Conservation (phyloP, 495 filamentous ascomycete genomes). For the Penicillium coprophilum region DNA sequence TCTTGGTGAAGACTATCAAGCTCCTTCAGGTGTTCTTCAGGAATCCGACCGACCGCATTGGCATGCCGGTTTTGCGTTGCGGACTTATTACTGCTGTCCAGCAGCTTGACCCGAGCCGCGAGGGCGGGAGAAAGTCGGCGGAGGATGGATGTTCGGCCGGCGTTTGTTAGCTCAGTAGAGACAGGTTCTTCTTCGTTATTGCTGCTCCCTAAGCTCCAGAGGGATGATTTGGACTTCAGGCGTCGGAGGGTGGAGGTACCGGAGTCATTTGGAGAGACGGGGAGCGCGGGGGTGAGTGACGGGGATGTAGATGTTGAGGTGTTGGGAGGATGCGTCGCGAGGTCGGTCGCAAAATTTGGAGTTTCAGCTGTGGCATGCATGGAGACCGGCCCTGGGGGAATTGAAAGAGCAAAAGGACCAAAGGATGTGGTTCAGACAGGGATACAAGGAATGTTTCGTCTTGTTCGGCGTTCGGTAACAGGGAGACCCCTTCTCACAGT, state of each 20-base stretch:
- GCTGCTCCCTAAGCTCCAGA: slow-evolving; percentile 43
- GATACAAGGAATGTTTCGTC: slow-evolving; percentile 36
- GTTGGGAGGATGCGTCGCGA: slow-evolving; percentile 28
- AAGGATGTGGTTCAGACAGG: slow-evolving; percentile 24
- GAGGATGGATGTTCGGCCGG: slow-evolving; percentile 38
- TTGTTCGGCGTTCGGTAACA: slow-evolving; percentile 18
- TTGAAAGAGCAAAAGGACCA: slow-evolving; percentile 15
- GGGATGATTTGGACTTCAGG: slow-evolving; percentile 45
- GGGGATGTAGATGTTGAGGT: slow-evolving; percentile 30
- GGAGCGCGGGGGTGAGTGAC: slow-evolving; percentile 31
- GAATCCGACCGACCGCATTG: slow-evolving; percentile 66
- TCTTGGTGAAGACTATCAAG: slow-evolving; percentile 63
- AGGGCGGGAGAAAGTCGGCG: slow-evolving; percentile 64
- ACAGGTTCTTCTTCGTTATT: slow-evolving; percentile 35
- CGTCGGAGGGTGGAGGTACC: slow-evolving; percentile 35
- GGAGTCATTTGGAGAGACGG: slow-evolving; percentile 37
- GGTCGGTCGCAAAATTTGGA: slow-evolving; percentile 34
- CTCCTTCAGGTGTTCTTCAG: slow-evolving; percentile 68
- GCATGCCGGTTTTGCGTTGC: slow-evolving; percentile 36
- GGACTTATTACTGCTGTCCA: slow-evolving; percentile 59
- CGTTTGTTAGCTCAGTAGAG: slow-evolving; percentile 21
- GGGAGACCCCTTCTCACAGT: slow-evolving; percentile 7
- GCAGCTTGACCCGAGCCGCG: slow-evolving; percentile 71
- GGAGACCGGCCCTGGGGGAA: slow-evolving; percentile 31
- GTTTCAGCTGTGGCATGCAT: slow-evolving; percentile 46